These are phyloP conservation scores for Limnomonas spitsbergensis DNA, from an alignment of 139 green algal species.

Conservation along the genomic window DNA sequence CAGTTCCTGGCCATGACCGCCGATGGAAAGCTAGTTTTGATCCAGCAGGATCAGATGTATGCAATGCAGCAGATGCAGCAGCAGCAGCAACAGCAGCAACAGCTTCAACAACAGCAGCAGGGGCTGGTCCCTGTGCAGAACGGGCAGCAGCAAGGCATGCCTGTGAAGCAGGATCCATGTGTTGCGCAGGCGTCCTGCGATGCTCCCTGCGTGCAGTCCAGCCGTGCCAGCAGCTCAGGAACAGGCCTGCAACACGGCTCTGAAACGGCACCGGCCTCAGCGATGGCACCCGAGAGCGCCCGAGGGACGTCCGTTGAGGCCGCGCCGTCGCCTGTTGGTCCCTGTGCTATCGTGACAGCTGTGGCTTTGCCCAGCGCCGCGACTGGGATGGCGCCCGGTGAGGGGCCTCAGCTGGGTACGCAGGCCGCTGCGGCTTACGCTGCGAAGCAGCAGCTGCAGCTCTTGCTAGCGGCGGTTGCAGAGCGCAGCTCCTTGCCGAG, in stretches of 20 bases:
- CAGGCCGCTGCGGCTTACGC: background rate
- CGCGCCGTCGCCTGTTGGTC: background rate
- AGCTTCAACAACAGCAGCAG: background rate
- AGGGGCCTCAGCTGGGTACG: background rate
- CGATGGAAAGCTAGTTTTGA: conserved; percentile 1
- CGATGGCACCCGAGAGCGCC: too few species aligned
- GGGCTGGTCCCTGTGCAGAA: background rate
- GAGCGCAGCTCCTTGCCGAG: background rate
- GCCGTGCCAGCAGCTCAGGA: background rate
- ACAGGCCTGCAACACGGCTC: background rate
- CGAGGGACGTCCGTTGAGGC: background rate
- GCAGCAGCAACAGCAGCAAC: conserved; percentile 1
- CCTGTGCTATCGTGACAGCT: background rate
- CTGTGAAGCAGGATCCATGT: background rate
- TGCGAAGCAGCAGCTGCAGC: background rate
- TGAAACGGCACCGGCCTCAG: background rate
- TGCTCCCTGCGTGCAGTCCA: background rate
- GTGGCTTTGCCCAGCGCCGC: background rate
- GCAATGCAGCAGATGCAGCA: background rate
- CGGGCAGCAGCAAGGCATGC: background rate
- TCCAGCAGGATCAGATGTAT: background rate
- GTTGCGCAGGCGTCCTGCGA: background rate
- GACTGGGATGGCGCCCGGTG: background rate
- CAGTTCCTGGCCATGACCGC: background rate
- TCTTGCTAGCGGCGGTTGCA: background rate